Evolutionary conservation across 2,329 filamentous ascomycete species (phyloP).

Genomic region (Fusarium sp.): DNA sequence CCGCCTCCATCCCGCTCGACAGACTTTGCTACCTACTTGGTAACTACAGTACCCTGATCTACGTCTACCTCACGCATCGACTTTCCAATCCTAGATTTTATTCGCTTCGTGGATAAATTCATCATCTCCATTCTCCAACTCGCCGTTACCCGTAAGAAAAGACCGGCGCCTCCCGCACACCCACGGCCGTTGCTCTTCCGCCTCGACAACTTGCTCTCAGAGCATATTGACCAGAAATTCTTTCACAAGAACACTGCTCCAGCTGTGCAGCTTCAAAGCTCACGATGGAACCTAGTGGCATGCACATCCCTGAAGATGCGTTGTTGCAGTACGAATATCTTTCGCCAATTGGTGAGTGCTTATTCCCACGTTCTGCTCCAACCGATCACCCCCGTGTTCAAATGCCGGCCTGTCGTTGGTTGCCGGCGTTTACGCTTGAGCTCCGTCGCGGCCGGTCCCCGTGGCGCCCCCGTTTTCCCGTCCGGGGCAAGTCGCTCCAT

Average conservation of each 20-base stretch:
- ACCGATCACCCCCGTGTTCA: constrained; percentile 64
- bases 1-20: constrained; percentile 34
- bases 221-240: constrained; percentile 25
- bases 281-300: constrained; percentile 57
- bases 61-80: constrained; percentile 43
- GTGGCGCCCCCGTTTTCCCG: constrained; percentile 45
- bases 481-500: constrained; percentile 44
- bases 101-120: constrained; percentile 27
- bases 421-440: constrained; percentile 47
- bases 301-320: constrained; percentile 62
- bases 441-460: constrained; percentile 46
- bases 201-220: constrained; percentile 32
- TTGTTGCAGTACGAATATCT: constrained; percentile 61
- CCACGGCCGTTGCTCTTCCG: constrained; percentile 30
- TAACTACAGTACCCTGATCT: constrained; percentile 1
- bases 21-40: constrained; percentile 18
- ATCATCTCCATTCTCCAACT: constrained; percentile 26
- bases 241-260: constrained; percentile 40
- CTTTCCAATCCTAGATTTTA: constrained; percentile 48
- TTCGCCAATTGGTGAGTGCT: constrained; percentile 68
- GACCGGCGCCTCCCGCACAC: constrained; percentile 29
- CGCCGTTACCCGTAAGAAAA: constrained; percentile 28
- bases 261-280: constrained; percentile 36
- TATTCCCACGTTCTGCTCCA: constrained; percentile 50
- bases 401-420: constrained; percentile 62